These are phyloP conservation scores for Kwoniella pini DNA, from an alignment of 768 basidiomycete genomes.

Conservation along the genomic window DNA sequence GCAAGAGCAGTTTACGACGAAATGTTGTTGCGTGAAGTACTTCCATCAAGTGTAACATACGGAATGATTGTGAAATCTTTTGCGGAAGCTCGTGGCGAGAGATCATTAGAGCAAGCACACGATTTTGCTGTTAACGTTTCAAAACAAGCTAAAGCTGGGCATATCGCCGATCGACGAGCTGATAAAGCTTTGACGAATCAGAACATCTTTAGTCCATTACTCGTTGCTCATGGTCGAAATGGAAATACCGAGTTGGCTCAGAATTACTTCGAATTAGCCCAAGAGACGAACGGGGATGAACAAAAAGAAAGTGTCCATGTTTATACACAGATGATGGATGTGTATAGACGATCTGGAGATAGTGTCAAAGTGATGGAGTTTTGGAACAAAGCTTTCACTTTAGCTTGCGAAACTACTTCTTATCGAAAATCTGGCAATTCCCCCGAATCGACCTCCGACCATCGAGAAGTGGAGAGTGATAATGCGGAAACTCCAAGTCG, in stretches of 20 bases:
- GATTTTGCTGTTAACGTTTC: conserved; percentile 65
- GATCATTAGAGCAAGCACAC: conserved; percentile 65
- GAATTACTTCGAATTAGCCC: conserved; percentile 30
- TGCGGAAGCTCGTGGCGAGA: conserved; percentile 59
- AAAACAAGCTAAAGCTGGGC: conserved; percentile 25
- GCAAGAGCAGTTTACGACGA: conserved; percentile 71
- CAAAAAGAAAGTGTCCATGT: conserved; percentile 59
- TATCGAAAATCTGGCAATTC: not conserved
- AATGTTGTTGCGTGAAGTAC: conserved; percentile 67
- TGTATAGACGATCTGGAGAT: conserved; percentile 66
- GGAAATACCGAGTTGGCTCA: conserved; percentile 29
- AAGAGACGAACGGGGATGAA: conserved; percentile 45
- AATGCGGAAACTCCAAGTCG: conserved; percentile 8
- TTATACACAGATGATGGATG: conserved; percentile 69
- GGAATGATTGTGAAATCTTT: conserved; percentile 68
- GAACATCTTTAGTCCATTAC: conserved; percentile 46
- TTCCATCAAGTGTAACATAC: conserved; percentile 70
- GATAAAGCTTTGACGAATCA: conserved; percentile 26
- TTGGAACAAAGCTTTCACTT: conserved; percentile 67
- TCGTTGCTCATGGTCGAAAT: conserved; percentile 26
- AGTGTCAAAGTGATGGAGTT: conserved; percentile 62
- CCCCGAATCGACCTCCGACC: not conserved
- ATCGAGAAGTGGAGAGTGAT: not conserved
- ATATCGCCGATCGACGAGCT: conserved; percentile 19
- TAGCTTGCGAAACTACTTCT: conserved; percentile 57